Evolutionary conservation across 148 eudicot genomes (phyloP).

Genomic region (Nepenthes gracilis): DNA sequence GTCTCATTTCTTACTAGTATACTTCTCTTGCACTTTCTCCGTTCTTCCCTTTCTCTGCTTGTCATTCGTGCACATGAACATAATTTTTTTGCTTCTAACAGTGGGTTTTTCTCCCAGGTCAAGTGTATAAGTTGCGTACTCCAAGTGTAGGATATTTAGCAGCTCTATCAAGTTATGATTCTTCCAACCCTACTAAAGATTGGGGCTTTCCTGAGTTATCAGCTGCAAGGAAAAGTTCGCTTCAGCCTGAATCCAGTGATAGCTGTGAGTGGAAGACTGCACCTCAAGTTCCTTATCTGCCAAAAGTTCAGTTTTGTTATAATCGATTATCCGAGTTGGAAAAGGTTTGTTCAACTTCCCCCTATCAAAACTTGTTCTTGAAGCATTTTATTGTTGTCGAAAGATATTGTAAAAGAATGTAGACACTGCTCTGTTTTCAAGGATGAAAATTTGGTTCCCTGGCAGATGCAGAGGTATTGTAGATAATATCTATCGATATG

Average conservation of each 20-base stretch:
- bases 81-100: not conserved
- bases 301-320: too few relatives aligned
- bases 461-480: too few relatives aligned
- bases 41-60: not conserved
- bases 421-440: too few relatives aligned
- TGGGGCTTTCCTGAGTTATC: conserved; percentile 84
- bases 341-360: too few relatives aligned
- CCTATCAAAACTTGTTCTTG: too few relatives aligned
- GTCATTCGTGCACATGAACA: not conserved
- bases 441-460: too few relatives aligned
- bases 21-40: too few relatives aligned
- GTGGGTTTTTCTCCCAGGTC: conserved; percentile 31
- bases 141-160: conserved; percentile 59
- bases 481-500: too few relatives aligned
- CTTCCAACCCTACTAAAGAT: conserved; percentile 86
- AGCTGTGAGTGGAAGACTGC: conserved; percentile 20
- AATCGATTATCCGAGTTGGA: too few relatives aligned
- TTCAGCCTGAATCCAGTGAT: conserved; percentile 9
- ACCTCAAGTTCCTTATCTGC: conserved; percentile 4
- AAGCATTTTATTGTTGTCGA: too few relatives aligned
- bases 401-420: too few relatives aligned
- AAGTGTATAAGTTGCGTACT: conserved; percentile 66
- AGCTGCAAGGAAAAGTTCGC: conserved; percentile 12
- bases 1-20: too few relatives aligned
- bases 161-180: conserved; percentile 52